Evolutionary conservation across 2,329 filamentous ascomycete species (phyloP), one percentile per base, ranked within the genome.

Genomic region (Epichloe typhina): DNA sequence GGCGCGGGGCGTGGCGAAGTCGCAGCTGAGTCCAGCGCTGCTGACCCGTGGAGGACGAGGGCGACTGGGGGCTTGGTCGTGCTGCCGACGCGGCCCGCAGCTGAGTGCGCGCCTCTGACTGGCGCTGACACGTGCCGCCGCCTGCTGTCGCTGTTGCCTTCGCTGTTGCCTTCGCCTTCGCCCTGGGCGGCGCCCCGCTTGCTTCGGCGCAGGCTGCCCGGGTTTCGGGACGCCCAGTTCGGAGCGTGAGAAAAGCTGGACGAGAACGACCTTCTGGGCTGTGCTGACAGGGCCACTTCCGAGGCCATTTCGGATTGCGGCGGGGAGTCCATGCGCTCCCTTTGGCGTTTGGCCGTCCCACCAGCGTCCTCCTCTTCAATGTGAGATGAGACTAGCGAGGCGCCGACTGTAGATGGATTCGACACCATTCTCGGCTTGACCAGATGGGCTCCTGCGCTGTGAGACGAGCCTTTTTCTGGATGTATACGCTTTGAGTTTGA

Each of bases 241-340:
- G 67, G 70, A 15, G 79, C 72, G 2, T 79, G 76, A 53, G 71
- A 70, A 53, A 83, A 78, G 50, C 80, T 77, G 70, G 79, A 75
- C 15, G 80, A 82, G 26, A 78, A 66, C 15, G 80, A 81, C 52
- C 75, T 72, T 50, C 69, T 71, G 12, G 74, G 66, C 47, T 64
- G 68, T 57, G 71, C 73, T 7, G 70, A 67, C 2, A 71, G 69
- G 2, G 70, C 70, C 17, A 26, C 39, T n/a, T 47, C 40, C 31
- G 64, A 40, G 15, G 12, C 36, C 7, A 44, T 64, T 38, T 72
- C 68, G 2, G 63, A 33, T 11, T 17, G 41, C 13, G 21, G 19
- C 7, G 36, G 59, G 2, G 66, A 58, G 52, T 60, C 50, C 33
- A 46, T 41, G 33, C 54, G 52, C 11, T 54, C 47, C 36, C 58